These are phyloP conservation scores for Dothideomycetes sp. DNA, from an alignment of 2,329 filamentous ascomycete species.

Conservation along the genomic window DNA sequence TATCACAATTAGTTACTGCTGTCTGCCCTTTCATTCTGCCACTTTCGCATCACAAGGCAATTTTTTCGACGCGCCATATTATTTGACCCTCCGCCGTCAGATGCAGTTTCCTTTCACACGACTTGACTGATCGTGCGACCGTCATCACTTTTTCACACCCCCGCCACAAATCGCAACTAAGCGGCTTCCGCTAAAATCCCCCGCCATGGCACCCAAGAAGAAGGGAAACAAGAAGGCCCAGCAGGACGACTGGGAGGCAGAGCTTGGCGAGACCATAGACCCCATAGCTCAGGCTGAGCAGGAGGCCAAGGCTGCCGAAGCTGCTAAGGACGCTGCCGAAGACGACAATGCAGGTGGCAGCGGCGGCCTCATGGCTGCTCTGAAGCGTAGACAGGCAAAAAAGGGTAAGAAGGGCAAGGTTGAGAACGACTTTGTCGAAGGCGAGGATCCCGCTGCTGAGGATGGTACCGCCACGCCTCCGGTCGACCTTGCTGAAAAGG, in stretches of 20 bases:
- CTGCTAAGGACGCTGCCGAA: constrained; percentile 39
- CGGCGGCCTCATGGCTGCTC: constrained; percentile 40
- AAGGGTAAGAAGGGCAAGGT: constrained; percentile 82
- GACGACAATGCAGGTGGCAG: constrained; percentile 42
- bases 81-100: constrained; percentile 1
- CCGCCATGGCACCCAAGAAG: constrained; percentile 83
- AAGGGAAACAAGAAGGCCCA: constrained; percentile 79
- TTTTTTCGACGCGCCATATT: background rate
- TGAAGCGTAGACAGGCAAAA: constrained; percentile 54
- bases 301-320: constrained; percentile 37
- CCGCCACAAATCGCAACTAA: background rate
- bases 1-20: too few relatives aligned
- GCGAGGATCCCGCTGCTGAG: constrained; percentile 43
- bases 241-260: constrained; percentile 90
- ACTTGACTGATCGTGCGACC: constrained; percentile 13
- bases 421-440: constrained; percentile 63
- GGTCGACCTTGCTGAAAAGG: constrained; percentile 51
- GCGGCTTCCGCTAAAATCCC: background rate
- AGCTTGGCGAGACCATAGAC: constrained; percentile 69
- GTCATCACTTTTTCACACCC: background rate
- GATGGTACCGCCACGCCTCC: constrained; percentile 30
- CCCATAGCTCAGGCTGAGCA: constrained; percentile 46
- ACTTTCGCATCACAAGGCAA: too few relatives aligned
- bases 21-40: too few relatives aligned
- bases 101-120: constrained; percentile 4